Evolutionary conservation across 2,329 filamentous ascomycete species (phyloP).

Genomic region (Botrytis hyacinthi): DNA sequence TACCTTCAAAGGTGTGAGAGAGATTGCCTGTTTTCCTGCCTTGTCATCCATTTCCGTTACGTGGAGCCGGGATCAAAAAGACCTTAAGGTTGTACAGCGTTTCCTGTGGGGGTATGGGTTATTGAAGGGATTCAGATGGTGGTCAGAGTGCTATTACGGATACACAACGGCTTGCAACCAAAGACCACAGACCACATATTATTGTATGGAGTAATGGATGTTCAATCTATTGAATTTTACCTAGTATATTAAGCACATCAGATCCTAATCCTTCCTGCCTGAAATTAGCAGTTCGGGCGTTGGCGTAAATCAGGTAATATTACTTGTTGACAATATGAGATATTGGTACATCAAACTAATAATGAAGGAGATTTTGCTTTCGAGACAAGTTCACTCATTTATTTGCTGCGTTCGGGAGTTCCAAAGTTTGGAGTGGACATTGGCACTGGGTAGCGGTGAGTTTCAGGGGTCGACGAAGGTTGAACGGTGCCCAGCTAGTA

Average conservation of each 20-base stretch:
- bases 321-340: constrained; percentile 1
- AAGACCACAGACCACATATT: constrained; percentile 17
- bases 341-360: constrained; percentile 7
- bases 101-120: constrained; percentile 9
- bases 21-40: constrained; percentile 10
- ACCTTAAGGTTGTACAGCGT: constrained; percentile 11
- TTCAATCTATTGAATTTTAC: constrained; percentile 6
- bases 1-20: constrained; percentile 9
- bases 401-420: constrained; percentile 13
- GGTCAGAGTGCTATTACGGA: constrained; percentile 10
- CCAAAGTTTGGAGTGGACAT: constrained; percentile 5
- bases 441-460: constrained; percentile 14
- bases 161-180: constrained; percentile 12
- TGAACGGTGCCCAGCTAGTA: constrained; percentile 13
- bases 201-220: constrained; percentile 14
- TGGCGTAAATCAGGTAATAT: constrained; percentile 6
- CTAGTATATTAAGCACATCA: constrained; percentile 7
- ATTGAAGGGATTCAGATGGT: background rate
- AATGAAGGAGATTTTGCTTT: constrained; percentile 14
- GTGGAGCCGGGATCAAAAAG: background rate
- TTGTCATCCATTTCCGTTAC: constrained; percentile 8
- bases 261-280: background rate
- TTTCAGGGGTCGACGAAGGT: constrained; percentile 12
- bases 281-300: constrained; percentile 7
- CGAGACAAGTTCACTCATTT: constrained; percentile 12